Evolutionary conservation across 768 basidiomycete species (phyloP).

Genomic region (Sutorius australiensis): DNA sequence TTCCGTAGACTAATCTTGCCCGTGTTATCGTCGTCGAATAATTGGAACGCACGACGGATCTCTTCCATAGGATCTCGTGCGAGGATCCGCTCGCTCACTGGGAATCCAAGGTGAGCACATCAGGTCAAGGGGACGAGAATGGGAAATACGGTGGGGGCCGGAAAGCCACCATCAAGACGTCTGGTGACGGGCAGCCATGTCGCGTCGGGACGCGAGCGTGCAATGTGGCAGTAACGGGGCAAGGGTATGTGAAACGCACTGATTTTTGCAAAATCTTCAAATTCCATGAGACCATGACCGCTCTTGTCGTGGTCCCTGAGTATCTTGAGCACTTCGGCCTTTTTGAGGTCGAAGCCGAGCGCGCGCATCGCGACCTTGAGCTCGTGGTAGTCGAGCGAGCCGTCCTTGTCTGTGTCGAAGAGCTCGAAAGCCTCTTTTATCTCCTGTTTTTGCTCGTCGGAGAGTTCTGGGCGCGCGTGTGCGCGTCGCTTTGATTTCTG

Average conservation of each 20-base stretch:
- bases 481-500: slow-evolving; percentile 73
- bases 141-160: neutral
- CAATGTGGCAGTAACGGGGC: neutral
- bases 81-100: slow-evolving; percentile 93
- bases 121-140: neutral
- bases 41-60: slow-evolving; percentile 90
- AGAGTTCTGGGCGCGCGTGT: slow-evolving; percentile 75
- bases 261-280: slow-evolving; percentile 90
- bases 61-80: slow-evolving; percentile 96
- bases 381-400: slow-evolving; percentile 94
- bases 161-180: neutral
- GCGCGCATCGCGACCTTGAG: slow-evolving; percentile 99
- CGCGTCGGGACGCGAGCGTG: slow-evolving; percentile 2
- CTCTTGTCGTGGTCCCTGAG: slow-evolving; percentile 87
- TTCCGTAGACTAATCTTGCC: slow-evolving; percentile 93
- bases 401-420: slow-evolving; percentile 99
- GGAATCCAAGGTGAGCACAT: slow-evolving; percentile 19
- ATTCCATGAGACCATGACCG: slow-evolving; percentile 81
- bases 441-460: slow-evolving; percentile 90
- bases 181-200: neutral
- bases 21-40: slow-evolving; percentile 95
- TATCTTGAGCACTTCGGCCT: slow-evolving; percentile 94
- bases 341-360: slow-evolving; percentile 96
- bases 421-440: slow-evolving; percentile 99
- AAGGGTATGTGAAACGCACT: slow-evolving; percentile 49